Evolutionary conservation across 2,329 filamentous ascomycete species (phyloP).

Genomic region (Trichoderma atroviride): DNA sequence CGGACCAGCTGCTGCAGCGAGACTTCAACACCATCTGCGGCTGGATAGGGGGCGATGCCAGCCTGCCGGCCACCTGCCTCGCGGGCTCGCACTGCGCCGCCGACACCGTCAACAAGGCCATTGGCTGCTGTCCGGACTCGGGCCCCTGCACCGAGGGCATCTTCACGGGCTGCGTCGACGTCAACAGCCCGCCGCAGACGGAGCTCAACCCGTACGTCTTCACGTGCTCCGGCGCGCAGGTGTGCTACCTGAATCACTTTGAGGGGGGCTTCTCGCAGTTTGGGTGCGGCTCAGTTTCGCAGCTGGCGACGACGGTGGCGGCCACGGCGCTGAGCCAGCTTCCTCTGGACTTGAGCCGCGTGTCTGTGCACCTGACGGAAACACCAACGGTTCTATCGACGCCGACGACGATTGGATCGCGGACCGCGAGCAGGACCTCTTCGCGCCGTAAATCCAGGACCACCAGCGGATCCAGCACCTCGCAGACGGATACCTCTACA

Average conservation of each 20-base stretch:
- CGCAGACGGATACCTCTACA: conserved; percentile 9
- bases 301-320: conserved; percentile 52
- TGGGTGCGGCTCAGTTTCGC: conserved; percentile 56
- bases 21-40: conserved; percentile 60
- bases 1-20: conserved; percentile 37
- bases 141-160: conserved; percentile 57
- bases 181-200: conserved; percentile 52
- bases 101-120: conserved; percentile 51
- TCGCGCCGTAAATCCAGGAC: background rate
- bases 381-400: conserved; percentile 43
- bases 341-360: conserved; percentile 41
- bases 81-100: conserved; percentile 61
- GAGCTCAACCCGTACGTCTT: conserved; percentile 59
- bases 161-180: conserved; percentile 60
- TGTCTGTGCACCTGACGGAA: conserved; percentile 47
- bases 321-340: conserved; percentile 49
- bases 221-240: conserved; percentile 54
- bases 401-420: conserved; percentile 46
- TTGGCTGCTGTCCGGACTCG: conserved; percentile 60
- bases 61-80: conserved; percentile 59
- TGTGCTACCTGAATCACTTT: conserved; percentile 60
- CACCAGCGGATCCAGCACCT: background rate
- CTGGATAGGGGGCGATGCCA: conserved; percentile 56
- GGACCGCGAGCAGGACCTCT: background rate
- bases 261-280: conserved; percentile 60